These are phyloP conservation scores for Phytophthora rubi DNA, from an alignment of 352 stramenopile species.

Conservation along the genomic window DNA sequence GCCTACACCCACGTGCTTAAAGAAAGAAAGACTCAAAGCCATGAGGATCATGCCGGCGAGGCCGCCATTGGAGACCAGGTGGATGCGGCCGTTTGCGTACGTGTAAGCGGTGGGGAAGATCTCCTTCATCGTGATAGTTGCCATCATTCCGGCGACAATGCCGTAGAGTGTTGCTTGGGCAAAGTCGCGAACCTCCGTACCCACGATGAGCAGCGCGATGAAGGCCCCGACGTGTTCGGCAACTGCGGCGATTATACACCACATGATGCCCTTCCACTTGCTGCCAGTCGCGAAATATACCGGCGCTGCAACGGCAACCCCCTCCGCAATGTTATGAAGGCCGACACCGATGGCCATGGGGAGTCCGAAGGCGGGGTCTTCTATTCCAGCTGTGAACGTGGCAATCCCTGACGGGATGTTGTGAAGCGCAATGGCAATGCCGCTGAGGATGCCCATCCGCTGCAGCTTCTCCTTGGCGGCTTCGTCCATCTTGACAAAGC, in stretches of 20 bases:
- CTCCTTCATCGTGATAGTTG: constrained; percentile 91
- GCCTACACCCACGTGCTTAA: constrained; percentile 59
- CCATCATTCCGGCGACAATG: constrained; percentile 94
- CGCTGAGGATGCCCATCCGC: constrained; percentile 91
- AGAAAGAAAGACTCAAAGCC: constrained; percentile 89
- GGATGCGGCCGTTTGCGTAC: constrained; percentile 84
- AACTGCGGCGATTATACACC: constrained; percentile 85
- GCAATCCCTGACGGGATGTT: constrained; percentile 98
- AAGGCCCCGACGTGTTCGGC: constrained; percentile 93
- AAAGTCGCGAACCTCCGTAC: constrained; percentile 46
- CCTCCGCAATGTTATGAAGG: constrained; percentile 98
- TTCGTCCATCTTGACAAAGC: constrained; percentile 49
- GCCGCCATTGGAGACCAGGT: constrained; percentile 82
- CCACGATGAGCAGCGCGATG: constrained; percentile 69
- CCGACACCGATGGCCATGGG: constrained; percentile 94
- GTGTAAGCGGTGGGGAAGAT: constrained; percentile 92
- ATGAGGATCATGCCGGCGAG: constrained; percentile 92
- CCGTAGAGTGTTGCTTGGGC: constrained; percentile 90
- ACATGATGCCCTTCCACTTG: constrained; percentile 94
- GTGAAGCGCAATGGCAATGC: constrained; percentile 94
- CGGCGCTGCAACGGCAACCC: constrained; percentile 94
- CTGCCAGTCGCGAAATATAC: constrained; percentile 97
- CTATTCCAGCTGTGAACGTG: constrained; percentile 92
- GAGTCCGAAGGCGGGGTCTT: constrained; percentile 87
- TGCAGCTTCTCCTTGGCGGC: constrained; percentile 62